Base-by-base conservation (phyloP, 2,329 filamentous ascomycete species). In the Fusarium caatingaense region DNA sequence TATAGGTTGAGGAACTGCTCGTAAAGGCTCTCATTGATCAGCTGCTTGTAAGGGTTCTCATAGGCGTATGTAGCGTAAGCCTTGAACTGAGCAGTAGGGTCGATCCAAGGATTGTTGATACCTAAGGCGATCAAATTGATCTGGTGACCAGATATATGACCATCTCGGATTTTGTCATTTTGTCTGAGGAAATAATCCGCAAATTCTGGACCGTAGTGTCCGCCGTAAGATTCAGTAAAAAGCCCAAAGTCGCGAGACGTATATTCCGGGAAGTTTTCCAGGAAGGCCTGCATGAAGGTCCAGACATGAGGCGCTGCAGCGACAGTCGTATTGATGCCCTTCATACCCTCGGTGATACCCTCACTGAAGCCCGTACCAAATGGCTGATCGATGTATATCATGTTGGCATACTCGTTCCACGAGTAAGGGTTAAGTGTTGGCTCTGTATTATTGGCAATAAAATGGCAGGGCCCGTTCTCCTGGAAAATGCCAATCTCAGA, bases 391-490 rank as follows among this genome's bases (percentile, higher is more conserved):
- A 93, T 87, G 78, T 91, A 92, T 54, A 63, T 50, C 60, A 92
- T 87, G 67, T 91, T 91, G 65, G 85, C 86, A 27, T 86, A 83
- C 66, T 87, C 86, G 66, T 87, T 89, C 86, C 88, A 91, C 0
- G 87, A 87, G 78, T 86, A 88, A 0, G 87, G 85, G 69, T 91
- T 91, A 8, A 81, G 66, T 15, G 77, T 77, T 0, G 84, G 75
- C 56, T 74, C 66, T 0, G 72, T 60, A 12, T 71, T 69, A 15
- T 59, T 51, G n/a, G 70, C 58, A 44, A 73, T 72, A 76, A 98
- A 89, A 68, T 89, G 92, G 27, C 93, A 90, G 3, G 95, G 94
- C 45, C 95, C 95, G 64, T 98, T 91, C 74, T 90, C 89, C 32
- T 83, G 81, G 69, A 92, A 89, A 56, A 92, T 71, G 7, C 77